Evolutionary conservation across 2,329 filamentous ascomycete genomes (phyloP), one percentile per base, ranked within the genome.

Genomic region (Calonectria crousiana): DNA sequence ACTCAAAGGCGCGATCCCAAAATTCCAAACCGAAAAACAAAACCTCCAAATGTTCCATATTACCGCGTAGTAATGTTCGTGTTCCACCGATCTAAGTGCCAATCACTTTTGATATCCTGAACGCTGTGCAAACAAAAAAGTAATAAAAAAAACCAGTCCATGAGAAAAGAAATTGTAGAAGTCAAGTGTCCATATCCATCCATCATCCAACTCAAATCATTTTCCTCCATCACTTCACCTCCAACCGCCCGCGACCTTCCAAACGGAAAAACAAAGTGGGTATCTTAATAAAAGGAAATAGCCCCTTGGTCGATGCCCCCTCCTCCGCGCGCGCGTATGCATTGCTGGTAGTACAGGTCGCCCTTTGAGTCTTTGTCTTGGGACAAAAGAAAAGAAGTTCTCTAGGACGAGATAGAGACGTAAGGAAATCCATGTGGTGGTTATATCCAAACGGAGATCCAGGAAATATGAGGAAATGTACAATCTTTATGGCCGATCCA

Each of bases 201-300:
- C 64, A 53, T 73, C 67, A 67, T 69, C 74, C 66, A 47, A 56
- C 52, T 68, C 49, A 67, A 44, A 70, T 76, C 72, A 26, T 68
- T 32, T 26, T 74, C 73, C 74, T 75, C 72, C 68, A 49, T 76
- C 71, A 53, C 77, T 76, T 74, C 69, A 72, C 74, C 77, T 76
- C 76, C 77, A 79, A 80, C 76, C 77, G 79, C 79, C 79, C 79
- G 79, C 78, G 77, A 77, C 78, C 71, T 76, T 80, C 78, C 78
- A 73, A 80, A 79, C 72, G 79, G 79, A 81, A 80, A 76, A 80
- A 80, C 77, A 79, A 76, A 78, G 76, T 81, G 83, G 83, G 83
- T 84, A 84, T 84, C 83, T 84, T 80, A 78, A 83, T 79, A 83
- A 81, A 81, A 80, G 80, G 83, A 80, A 83, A 80, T 76, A 51